Base-by-base conservation (phyloP, 2,329 filamentous ascomycete genomes). In the Pseudofabraea citricarpa region DNA sequence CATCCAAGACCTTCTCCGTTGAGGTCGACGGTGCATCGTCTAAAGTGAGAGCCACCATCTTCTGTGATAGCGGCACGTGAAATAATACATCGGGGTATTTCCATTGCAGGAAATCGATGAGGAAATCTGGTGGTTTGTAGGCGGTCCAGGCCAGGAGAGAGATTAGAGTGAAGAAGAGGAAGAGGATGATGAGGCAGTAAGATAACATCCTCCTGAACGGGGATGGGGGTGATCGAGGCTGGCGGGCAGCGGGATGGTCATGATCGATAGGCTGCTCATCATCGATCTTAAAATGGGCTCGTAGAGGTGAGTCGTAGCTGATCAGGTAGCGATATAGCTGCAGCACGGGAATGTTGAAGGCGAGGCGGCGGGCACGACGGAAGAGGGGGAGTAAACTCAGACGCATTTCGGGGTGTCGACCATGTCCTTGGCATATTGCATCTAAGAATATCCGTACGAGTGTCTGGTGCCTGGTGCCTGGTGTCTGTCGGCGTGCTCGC, bases 81-180 rank as follows among this genome's bases (percentile, higher is more conserved):
- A 85, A 95, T 12, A 95, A 72, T 3, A 94, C 85, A 55, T 90
- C 82, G 1, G 87, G 87, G 75, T 85, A 90, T 49, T 76, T 79
- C 53, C 68, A 68, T 56, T 83, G 76, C 46, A 94, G 78, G 68
- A 85, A 84, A 45, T 71, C 67, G 59, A 95, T 85, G 26, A 95
- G 64, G 36, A 75, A 64, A n/a, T 64, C 65, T 0, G 90, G 89
- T 2, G 90, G 89, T 62, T 88, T 90, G 74, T 95, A 95, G 54
- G 94, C 71, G 50, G 78, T 63, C 68, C 89, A 93, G 51, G 84
- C 67, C 40, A 70, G 66, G n/a, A n/a, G n/a, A n/a, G n/a, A n/a
- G 6, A 64, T 42, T 18, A 70, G 39, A 24, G 61, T 7, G 4
- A 54, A 4, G 27, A 55, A 5, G 12, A 56, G 37, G 3, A 58